Conservation (phyloP, 148 eudicot species). For the Fagopyrum esculentum region DNA sequence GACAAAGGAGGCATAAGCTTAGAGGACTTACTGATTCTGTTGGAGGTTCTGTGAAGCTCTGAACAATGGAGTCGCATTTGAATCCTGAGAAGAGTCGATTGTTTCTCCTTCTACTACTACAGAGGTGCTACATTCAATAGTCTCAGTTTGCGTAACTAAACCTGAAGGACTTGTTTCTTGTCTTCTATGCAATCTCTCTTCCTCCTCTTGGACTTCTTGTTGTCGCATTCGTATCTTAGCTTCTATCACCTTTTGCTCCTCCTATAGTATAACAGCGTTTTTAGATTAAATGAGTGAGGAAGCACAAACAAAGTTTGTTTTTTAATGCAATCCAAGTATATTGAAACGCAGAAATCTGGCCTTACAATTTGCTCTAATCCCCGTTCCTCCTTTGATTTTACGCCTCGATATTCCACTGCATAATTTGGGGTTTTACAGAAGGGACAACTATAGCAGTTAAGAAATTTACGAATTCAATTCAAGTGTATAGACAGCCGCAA, state of each 20-base stretch:
- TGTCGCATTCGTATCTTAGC: conserved; percentile 97
- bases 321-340: not conserved
- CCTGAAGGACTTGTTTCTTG: conserved; percentile 44
- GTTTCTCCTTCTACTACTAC: conserved; percentile 64
- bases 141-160: conserved; percentile 31
- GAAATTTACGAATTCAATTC: conserved; percentile 17
- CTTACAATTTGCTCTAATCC: conserved; percentile 94
- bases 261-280: conserved; percentile 28
- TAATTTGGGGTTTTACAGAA: conserved; percentile 90
- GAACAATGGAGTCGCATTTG: conserved; percentile 27
- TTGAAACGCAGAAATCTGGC: conserved; percentile 5
- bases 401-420: conserved; percentile 96
- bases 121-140: conserved; percentile 43
- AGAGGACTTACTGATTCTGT: conserved; percentile 54
- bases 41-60: conserved; percentile 45
- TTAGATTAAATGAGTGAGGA: not conserved
- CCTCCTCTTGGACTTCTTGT: conserved; percentile 79
- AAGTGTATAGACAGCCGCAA: not conserved
- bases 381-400: conserved; percentile 87
- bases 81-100: conserved; percentile 36
- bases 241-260: conserved; percentile 95
- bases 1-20: not conserved
- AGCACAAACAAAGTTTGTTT: not conserved
- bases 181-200: conserved; percentile 51
- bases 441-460: conserved; percentile 78